Evolutionary conservation across 2,329 filamentous ascomycete species (phyloP).

Genomic region (Botryotinia globosa): DNA sequence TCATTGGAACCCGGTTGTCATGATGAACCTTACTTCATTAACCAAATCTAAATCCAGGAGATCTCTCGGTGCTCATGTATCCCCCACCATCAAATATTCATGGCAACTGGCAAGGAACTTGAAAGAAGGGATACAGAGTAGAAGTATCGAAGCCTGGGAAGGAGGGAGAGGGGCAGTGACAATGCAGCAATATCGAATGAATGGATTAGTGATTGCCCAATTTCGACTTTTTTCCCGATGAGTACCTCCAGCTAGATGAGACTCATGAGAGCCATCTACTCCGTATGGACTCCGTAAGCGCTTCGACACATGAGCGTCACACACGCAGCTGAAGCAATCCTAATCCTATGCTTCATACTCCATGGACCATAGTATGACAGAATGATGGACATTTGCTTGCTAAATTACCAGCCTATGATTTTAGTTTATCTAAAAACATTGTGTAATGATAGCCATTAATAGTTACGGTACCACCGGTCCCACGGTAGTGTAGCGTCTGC

Average conservation of each 20-base stretch:
- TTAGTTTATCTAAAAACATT: background rate
- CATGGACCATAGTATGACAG: background rate
- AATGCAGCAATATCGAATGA: background rate
- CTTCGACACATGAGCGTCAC: background rate
- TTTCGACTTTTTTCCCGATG: background rate
- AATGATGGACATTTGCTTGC: background rate
- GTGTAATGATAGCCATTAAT: background rate
- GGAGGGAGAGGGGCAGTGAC: background rate
- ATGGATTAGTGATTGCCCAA: background rate
- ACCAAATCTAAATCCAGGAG: background rate
- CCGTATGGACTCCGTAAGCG: no score
- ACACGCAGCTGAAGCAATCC: background rate
- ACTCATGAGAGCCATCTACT: background rate
- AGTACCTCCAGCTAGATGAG: no score
- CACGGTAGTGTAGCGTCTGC: background rate
- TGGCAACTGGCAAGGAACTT: background rate
- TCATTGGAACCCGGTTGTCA: background rate
- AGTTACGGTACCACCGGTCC: background rate
- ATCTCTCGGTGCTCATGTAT: background rate
- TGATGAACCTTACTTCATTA: constrained; percentile 2
- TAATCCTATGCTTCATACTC: background rate
- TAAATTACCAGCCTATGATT: background rate
- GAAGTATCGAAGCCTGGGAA: constrained; percentile 6
- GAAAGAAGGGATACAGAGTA: background rate
- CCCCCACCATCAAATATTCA: background rate